phyloP scores from a whole-genome alignment of 345 rosid species.

The Eucalyptus rudis region DNA sequence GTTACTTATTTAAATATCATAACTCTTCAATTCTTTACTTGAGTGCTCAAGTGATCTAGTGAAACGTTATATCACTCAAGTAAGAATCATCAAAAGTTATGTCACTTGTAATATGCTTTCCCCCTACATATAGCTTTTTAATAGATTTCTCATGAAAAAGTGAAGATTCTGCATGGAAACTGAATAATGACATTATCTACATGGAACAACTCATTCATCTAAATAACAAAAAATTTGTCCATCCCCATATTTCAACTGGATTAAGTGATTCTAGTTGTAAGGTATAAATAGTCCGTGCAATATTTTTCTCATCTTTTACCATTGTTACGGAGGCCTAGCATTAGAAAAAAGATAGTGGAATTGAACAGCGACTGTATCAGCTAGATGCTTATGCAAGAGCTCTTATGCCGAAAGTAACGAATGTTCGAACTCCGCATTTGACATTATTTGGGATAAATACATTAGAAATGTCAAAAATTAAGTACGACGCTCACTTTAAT shows the following conservation, averaged over 20 bases:
- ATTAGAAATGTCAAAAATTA: too few relatives aligned
- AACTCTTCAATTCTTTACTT: too few relatives aligned
- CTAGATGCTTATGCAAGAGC: neutral
- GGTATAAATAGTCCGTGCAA: neutral
- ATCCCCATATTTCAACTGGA: neutral
- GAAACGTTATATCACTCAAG: neutral
- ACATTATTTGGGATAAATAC: too few relatives aligned
- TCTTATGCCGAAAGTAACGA: fast-evolving
- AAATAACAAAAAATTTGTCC: neutral
- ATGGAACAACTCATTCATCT: neutral
- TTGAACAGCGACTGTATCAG: too few relatives aligned
- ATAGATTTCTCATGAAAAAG: neutral
- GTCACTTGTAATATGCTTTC: neutral
- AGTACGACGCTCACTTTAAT: fast-evolving
- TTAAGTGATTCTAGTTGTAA: too few relatives aligned
- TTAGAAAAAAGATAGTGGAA: neutral
- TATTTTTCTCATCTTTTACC: neutral
- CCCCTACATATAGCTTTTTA: neutral
- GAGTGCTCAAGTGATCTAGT: neutral
- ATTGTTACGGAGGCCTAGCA: neutral
- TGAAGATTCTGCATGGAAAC: neutral
- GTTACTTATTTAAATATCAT: too few relatives aligned
- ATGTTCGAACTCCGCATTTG: neutral
- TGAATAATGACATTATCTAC: neutral
- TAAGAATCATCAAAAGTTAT: too few relatives aligned